A percentile compares a stretch with the other conserved stretches of the same genome.
Conservation (phyloP, 352 stramenopile genomes). For the Phytophthora megakarya region DNA sequence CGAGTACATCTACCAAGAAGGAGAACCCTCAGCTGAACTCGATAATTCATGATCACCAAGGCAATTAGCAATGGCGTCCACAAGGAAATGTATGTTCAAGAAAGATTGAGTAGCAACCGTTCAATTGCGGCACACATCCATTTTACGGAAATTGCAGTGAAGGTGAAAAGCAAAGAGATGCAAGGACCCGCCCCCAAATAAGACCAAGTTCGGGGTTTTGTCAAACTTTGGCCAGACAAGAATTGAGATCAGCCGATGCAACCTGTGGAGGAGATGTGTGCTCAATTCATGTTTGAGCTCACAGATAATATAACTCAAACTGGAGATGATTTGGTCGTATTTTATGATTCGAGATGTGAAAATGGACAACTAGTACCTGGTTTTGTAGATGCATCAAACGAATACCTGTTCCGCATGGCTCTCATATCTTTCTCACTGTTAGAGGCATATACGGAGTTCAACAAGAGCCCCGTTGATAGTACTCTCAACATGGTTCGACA, state of each 20-base stretch:
- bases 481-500: too few relatives aligned
- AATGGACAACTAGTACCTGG: background rate
- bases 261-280: background rate
- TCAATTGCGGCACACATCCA: background rate
- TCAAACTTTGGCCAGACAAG: constrained; percentile 2
- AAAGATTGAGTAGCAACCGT: background rate
- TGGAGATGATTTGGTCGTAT: background rate
- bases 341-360: constrained; percentile 1
- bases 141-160: background rate
- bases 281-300: background rate
- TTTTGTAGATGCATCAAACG: background rate
- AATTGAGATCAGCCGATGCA: constrained; percentile 4
- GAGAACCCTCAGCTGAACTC: background rate
- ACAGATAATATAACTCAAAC: background rate
- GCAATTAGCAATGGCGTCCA: background rate
- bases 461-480: too few relatives aligned
- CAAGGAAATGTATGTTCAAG: background rate
- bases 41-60: background rate
- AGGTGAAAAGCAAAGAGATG: background rate
- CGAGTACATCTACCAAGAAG: background rate
- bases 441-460: too few relatives aligned
- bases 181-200: background rate
- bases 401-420: background rate
- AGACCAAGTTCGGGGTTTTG: background rate
- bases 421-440: background rate